Percentiles rank a stretch among this genome's conserved stretches.
Evolutionary conservation across 306 rosid species (phyloP).

Genomic region (Carpinus fangiana): DNA sequence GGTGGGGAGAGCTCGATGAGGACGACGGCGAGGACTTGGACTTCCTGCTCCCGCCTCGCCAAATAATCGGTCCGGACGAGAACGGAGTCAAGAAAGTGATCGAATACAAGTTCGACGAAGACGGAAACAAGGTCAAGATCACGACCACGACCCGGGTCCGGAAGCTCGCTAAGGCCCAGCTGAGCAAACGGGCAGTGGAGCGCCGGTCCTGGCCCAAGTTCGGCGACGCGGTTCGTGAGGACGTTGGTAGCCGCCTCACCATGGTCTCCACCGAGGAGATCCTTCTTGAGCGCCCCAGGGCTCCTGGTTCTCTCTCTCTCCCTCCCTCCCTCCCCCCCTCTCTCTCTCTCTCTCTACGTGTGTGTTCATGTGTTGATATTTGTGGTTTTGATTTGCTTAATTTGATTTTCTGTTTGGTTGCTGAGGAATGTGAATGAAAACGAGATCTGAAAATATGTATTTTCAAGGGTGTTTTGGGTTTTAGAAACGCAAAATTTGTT

Average conservation of each 20-base stretch:
- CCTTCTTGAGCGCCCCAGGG: constrained; percentile 83
- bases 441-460: neutral
- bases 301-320: constrained; percentile 54
- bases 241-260: constrained; percentile 76
- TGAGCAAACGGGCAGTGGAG: constrained; percentile 58
- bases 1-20: constrained; percentile 74
- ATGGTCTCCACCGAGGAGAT: constrained; percentile 96
- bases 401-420: no score
- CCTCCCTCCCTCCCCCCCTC: no score
- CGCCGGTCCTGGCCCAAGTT: constrained; percentile 83
- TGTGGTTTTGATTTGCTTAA: neutral
- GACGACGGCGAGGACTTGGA: constrained; percentile 82
- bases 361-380: neutral
- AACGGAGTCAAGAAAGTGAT: constrained; percentile 74
- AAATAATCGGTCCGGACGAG: constrained; percentile 81
- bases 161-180: constrained; percentile 55
- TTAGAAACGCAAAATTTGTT: neutral
- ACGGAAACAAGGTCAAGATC: constrained; percentile 78
- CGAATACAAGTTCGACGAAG: constrained; percentile 77
- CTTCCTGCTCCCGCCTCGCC: constrained; percentile 74
- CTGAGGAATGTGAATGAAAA: no score
- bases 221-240: constrained; percentile 87
- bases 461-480: neutral
- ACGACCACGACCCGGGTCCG: constrained; percentile 70
- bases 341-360: neutral